A percentile compares a stretch with the other conserved stretches of the same genome.
Evolutionary conservation across 2,329 filamentous ascomycete species (phyloP).

Genomic region (Pezicula radicicola): DNA sequence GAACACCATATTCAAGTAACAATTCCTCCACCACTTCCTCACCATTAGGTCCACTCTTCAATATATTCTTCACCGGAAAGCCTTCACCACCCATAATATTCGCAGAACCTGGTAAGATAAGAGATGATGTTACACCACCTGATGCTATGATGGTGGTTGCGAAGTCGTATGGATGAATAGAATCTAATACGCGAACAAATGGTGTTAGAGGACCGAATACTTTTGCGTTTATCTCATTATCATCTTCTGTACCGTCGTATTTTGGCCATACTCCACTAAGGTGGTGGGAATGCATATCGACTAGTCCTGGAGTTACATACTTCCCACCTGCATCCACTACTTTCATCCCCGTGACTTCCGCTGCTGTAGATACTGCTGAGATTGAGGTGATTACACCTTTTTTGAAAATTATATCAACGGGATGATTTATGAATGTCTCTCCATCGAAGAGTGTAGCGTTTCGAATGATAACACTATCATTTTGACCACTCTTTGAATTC

Average conservation of each 20-base stretch:
- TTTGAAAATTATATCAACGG: slow-evolving; percentile 35
- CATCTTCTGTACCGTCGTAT: slow-evolving; percentile 28
- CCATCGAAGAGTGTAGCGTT: slow-evolving; percentile 43
- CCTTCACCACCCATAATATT: slow-evolving; percentile 45
- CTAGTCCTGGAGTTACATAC: slow-evolving; percentile 40
- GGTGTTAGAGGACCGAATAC: slow-evolving; percentile 33
- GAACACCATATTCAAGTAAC: slow-evolving; percentile 36
- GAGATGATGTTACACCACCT: slow-evolving; percentile 42
- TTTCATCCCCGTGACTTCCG: slow-evolving; percentile 16
- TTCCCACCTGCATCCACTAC: slow-evolving; percentile 31
- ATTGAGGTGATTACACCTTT: slow-evolving; percentile 30
- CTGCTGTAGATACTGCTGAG: slow-evolving; percentile 9
- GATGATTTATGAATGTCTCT: slow-evolving; percentile 26
- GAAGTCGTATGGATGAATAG: slow-evolving; percentile 38
- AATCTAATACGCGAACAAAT: slow-evolving; percentile 35
- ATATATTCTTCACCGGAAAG: slow-evolving; percentile 37
- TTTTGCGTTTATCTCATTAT: slow-evolving; percentile 32
- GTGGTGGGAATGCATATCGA: slow-evolving; percentile 45
- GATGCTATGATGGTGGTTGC: slow-evolving; percentile 36
- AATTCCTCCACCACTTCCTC: slow-evolving; percentile 40
- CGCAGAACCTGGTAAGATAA: slow-evolving; percentile 40
- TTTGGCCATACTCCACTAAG: slow-evolving; percentile 32
- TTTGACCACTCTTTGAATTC: slow-evolving; percentile 35
- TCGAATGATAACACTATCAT: slow-evolving; percentile 31
- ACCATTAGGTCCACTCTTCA: slow-evolving; percentile 29